Base-by-base conservation (phyloP, 495 filamentous ascomycete genomes). In the Hypoxylon crocopeplum region DNA sequence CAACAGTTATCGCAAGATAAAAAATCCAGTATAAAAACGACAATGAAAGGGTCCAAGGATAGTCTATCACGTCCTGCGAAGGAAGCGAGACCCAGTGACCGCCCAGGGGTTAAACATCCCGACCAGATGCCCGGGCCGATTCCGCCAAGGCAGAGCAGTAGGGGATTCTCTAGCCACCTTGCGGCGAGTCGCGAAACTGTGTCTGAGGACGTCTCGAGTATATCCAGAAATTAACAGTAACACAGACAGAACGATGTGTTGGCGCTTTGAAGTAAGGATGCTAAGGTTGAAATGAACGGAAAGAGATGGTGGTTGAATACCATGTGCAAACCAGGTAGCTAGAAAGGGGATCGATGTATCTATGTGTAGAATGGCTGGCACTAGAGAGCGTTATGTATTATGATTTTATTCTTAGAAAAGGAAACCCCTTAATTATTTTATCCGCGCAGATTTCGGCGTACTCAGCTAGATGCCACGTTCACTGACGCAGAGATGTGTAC, bases 401-500 rank as follows among this genome's bases (percentile, higher is more conserved):
- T 27, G 8, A 27, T 27, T 27, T 27, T 27, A 27, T 27, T 27
- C n/a, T n/a, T n/a, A n/a, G 8, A 8, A 27, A 27, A 27, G 32
- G 30, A 32, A 30, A 57, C 12, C 22, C 33, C 17, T 47, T 6
- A 34, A 40, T n/a, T 57, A 57, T 57, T 48, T 15, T 37, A 22
- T 34, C 16, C 17, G 29, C 22, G 20, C 32, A 29, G 7, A 17
- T 30, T 27, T 8, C 3, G 8, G 4, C 8, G 24, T 27, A 8
- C 24, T 27, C 24, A 27, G 3, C 24, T 8, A 8, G 3, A 8
- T 4, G 8, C 8, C 3, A 3, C 8, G 21, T 25, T 25, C 32
- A 7, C 6, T 13, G 33, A 12, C 15, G 29, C 48, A 48, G 19
- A 45, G 36, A 13, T 25, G 16, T 27, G 37, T 51, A 45, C 32